Evolutionary conservation across 1,284 basidiomycete genomes (phyloP).

Genomic region (Boletus mariae): DNA sequence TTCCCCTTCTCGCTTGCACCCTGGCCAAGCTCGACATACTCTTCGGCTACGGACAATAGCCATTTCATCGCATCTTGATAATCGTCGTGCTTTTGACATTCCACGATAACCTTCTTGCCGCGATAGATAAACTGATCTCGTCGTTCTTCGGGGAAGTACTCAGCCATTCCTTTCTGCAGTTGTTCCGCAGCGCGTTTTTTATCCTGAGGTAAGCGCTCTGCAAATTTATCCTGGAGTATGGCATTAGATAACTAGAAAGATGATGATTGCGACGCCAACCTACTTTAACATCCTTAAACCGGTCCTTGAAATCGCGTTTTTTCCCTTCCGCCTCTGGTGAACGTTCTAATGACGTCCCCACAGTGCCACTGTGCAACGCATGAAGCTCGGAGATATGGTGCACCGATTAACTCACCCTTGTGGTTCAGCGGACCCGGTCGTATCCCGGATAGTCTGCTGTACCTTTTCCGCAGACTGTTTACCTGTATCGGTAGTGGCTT

Average conservation of each 20-base stretch:
- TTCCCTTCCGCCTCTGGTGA: slow-evolving; percentile 43
- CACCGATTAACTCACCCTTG: slow-evolving; percentile 10
- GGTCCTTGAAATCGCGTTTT: slow-evolving; percentile 48
- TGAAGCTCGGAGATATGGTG: background rate
- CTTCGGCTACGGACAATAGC: slow-evolving; percentile 69
- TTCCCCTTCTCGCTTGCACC: slow-evolving; percentile 43
- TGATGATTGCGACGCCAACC: slow-evolving; percentile 10
- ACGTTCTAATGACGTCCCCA: slow-evolving; percentile 13
- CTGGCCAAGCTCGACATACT: slow-evolving; percentile 71
- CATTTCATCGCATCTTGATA: slow-evolving; percentile 83
- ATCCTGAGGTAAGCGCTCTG: slow-evolving; percentile 38
- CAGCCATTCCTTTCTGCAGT: slow-evolving; percentile 39
- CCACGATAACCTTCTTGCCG: slow-evolving; percentile 68
- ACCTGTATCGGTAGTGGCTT: slow-evolving; percentile 9
- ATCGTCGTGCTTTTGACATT: slow-evolving; percentile 90
- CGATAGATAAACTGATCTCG: slow-evolving; percentile 58
- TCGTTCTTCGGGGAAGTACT: slow-evolving; percentile 66
- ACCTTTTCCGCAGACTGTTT: slow-evolving; percentile 1
- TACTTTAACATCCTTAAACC: slow-evolving; percentile 40
- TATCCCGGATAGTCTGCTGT: slow-evolving; percentile 3
- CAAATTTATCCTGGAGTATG: slow-evolving; percentile 20
- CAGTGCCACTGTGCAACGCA: background rate
- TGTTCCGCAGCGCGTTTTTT: slow-evolving; percentile 39
- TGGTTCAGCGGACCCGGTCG: slow-evolving; percentile 20
- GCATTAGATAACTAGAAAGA: background rate